Conservation (phyloP, 257 asterid genomes). For the Ligustrum vulgare region DNA sequence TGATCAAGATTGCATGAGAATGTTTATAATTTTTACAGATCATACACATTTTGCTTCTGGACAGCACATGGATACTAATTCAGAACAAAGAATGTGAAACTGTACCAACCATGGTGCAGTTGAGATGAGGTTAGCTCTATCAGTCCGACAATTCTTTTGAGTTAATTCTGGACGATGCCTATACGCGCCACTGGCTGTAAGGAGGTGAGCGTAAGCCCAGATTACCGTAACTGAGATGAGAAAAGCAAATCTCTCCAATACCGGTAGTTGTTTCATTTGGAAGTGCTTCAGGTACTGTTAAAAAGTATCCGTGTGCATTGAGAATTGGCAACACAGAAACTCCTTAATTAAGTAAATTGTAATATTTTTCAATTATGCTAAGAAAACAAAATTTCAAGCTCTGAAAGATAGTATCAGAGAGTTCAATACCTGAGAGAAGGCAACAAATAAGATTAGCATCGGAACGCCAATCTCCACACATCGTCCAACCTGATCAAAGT, state of each 20-base stretch:
- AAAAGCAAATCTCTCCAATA: slow-evolving; percentile 83
- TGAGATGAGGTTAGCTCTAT: slow-evolving; percentile 75
- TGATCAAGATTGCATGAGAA: not conserved
- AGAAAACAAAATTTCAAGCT: not conserved
- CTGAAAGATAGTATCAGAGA: not conserved
- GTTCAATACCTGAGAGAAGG: slow-evolving; percentile 74
- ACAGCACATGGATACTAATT: not conserved
- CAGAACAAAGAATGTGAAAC: not conserved
- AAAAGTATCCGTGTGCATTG: too few species aligned
- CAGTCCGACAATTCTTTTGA: slow-evolving; percentile 78
- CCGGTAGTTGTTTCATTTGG: slow-evolving; percentile 66
- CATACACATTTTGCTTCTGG: not conserved
- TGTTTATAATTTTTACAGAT: not conserved
- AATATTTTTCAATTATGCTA: not conserved
- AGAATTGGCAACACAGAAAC: not conserved
- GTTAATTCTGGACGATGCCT: slow-evolving; percentile 76
- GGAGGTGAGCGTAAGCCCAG: slow-evolving; percentile 98
- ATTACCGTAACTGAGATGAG: slow-evolving; percentile 68
- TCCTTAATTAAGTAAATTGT: not conserved
- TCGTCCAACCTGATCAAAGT: slow-evolving; percentile 66
- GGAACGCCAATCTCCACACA: slow-evolving; percentile 97
- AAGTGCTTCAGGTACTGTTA: slow-evolving; percentile 93
- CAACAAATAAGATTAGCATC: slow-evolving; percentile 80
- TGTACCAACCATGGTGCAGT: slow-evolving; percentile 86
- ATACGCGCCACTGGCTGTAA: slow-evolving; percentile 96